phyloP scores from a whole-genome alignment of 495 filamentous ascomycete genomes.

The Aspergillus steynii region DNA sequence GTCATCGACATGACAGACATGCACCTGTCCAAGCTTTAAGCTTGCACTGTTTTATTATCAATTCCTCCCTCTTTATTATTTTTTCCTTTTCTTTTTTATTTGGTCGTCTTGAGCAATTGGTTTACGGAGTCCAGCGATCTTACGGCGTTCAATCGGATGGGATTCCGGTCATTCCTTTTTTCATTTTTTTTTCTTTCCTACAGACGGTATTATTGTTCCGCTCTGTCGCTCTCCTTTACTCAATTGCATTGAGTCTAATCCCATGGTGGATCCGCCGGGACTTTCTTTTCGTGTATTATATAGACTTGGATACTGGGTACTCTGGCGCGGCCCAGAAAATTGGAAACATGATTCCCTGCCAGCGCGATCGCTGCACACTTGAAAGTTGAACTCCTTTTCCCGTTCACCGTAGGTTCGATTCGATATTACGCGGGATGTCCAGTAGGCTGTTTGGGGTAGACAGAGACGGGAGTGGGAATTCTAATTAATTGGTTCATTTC shows the following conservation, averaged over 20 bases:
- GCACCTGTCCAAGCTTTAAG: not conserved
- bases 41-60: conserved; percentile 3
- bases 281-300: conserved; percentile 8
- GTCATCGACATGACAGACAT: conserved; percentile 3
- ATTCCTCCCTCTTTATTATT: not conserved
- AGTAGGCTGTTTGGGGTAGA: not conserved
- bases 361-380: not conserved
- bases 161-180: conserved; percentile 1
- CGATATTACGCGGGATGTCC: not conserved
- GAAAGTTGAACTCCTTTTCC: not conserved
- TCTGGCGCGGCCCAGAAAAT: not conserved
- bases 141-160: not conserved
- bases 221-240: not conserved
- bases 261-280: not conserved
- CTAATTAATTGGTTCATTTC: not conserved
- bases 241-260: conserved; percentile 5
- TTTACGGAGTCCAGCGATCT: not conserved
- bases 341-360: not conserved
- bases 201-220: too few relatives aligned
- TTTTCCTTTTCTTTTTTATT: conserved; percentile 3
- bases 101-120: not conserved
- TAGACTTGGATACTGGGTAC: not conserved
- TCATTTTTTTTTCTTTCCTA: not conserved
- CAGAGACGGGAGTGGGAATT: not conserved
- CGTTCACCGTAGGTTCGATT: not conserved